Base-by-base conservation (phyloP, 148 eudicot genomes). In the Linanthus parryae region DNA sequence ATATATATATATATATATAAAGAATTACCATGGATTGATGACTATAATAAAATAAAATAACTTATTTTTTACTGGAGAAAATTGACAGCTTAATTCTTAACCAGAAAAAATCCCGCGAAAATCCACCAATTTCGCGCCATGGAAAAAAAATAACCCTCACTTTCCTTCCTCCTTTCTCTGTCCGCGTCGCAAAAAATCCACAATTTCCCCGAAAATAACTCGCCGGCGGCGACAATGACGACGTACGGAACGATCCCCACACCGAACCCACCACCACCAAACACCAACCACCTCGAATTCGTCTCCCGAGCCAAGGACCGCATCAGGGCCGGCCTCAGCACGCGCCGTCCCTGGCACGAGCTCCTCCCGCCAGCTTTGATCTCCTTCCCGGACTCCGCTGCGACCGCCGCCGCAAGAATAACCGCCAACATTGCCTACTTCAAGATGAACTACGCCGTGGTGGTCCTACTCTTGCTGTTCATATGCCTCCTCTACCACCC, bases 401-500 rank as follows among this genome's bases (percentile, higher is more conserved):
- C 27, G 59, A 57, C 41, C 16, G 49, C 64, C 40, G 18, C 63
- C 8, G 20, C 46, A 8, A 79, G 84, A 3, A 19, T 73, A 36
- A 14, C 44, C 5, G 44, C 62, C 2, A 84, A 84, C 63, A 30
- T 65, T 50, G 18, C 75, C 11, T 74, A 61, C 59, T 84, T 84
- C 71, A 79, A 62, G 4, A 22, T 52, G 16, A 84, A 84, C 64
- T 80, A 80, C 72, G 61, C 62, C 62, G 65, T 80, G n/a, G 10
- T 83, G 36, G 36, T 73, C 25, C 66, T 80, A 4, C 2, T 66
- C 1, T 14, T 65, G 44, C 70, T 83, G 37, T 73, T 84, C 56
- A 48, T 75, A 31, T 75, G 80, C 44, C 77, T 84, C 28, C 38
- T 84, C 2, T 66, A 73, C 63, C 82, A 68, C 62, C 87, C 88